A percentile compares a stretch with the other conserved stretches of the same genome.
phyloP scores from a whole-genome alignment of 441 rosid genomes.

The Euphorbia celastroides region DNA sequence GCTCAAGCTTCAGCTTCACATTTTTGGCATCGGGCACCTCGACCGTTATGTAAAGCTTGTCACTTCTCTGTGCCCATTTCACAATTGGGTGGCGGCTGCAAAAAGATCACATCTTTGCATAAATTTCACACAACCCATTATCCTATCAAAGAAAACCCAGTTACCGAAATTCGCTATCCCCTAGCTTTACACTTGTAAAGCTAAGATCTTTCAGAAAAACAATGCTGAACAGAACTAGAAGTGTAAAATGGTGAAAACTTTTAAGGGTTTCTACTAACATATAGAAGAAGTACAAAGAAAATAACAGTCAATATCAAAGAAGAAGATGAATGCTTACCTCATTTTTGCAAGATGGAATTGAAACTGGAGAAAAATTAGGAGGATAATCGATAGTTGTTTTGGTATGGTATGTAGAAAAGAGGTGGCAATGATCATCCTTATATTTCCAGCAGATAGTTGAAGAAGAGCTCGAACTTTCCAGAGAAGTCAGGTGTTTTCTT shows the following conservation, averaged over 20 bases:
- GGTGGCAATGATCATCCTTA: not conserved
- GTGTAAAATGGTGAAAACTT: not conserved
- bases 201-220: no score
- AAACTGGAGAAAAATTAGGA: not conserved
- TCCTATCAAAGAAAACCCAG: no score
- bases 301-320: not conserved
- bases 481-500: slow-evolving; percentile 8
- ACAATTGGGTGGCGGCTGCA: slow-evolving; percentile 53
- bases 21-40: slow-evolving; percentile 61
- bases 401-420: no score
- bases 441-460: not conserved
- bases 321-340: slow-evolving; percentile 4
- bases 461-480: slow-evolving; percentile 11
- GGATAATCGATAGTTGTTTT: not conserved
- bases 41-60: slow-evolving; percentile 45
- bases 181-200: no score
- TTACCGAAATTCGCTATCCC: no score
- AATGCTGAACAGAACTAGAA: no score
- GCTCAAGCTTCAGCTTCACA: slow-evolving; percentile 52
- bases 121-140: not conserved
- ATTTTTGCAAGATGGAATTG: not conserved
- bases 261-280: no score
- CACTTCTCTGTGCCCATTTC: slow-evolving; percentile 68
- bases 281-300: not conserved
- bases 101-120: not conserved